Base-by-base conservation (phyloP, 768 basidiomycete species). In the Mycena galopus region DNA sequence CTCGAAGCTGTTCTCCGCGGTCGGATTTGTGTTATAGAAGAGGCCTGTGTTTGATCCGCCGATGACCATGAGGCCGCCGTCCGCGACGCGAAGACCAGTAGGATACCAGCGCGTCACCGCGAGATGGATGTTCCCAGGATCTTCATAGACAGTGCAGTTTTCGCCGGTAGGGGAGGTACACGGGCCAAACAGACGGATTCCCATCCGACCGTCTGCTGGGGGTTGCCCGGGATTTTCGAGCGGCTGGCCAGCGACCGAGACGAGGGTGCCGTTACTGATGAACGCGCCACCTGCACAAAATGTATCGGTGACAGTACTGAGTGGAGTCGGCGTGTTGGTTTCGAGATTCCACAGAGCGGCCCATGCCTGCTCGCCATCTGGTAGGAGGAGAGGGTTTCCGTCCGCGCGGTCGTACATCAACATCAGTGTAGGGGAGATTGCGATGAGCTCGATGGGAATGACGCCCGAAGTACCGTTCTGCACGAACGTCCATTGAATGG, bases 11-110 rank as follows among this genome's bases (percentile, higher is more conserved):
- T 75, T 65, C 58, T 64, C 70, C 30, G 69, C 57, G 21, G 32
- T 47, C 44, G 72, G 53, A 9, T 42, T 73, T 6, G 59, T 66
- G 53, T 75, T 78, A 16, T 75, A 75, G 47, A 77, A 77, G 2
- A 67, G 55, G 44, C 39, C 50, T 10, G 39, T 82, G 79, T 86
- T 83, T 75, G 83, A 85, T n/a, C 85, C 82, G 4, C 84, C 83
- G 73, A 79, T 65, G 33, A 77, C 56, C 75, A 76, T 76, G 17
- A 77, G 75, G 42, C 71, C 71, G 25, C 77, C 77, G 44, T 77
- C 77, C 21, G 70, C 67, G 30, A 78, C 72, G 17, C 78, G 65
- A 4, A 77, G 63, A 25, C 77, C 72, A 10, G 75, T 73, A 5
- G 79, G 77, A 57, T 79, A 79, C 78, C 79, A 79, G 21, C 79